Evolutionary conservation across 352 stramenopile species (phyloP).

Genomic region (Globisporangium solare): DNA sequence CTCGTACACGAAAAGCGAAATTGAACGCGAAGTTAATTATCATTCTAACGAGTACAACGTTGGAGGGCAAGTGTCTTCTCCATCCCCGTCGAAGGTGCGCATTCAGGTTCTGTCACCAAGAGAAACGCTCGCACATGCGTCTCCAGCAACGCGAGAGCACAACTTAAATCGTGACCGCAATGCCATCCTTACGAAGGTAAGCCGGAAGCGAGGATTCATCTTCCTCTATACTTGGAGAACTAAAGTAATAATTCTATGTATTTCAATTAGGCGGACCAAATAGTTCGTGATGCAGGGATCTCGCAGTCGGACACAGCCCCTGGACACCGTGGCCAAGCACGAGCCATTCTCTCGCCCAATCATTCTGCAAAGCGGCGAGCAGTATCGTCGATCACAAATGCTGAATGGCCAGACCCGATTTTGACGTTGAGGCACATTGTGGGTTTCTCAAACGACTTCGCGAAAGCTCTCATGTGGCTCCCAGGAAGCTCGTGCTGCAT

Average conservation of each 20-base stretch:
- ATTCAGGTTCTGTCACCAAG: conserved; percentile 1
- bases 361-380: background rate
- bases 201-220: background rate
- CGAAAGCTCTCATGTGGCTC: conserved; percentile 47
- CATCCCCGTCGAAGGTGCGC: background rate
- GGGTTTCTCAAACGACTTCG: conserved; percentile 49
- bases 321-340: background rate
- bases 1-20: too few relatives aligned
- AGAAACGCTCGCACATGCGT: background rate
- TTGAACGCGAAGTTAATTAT: too few relatives aligned
- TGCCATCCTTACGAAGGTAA: conserved; percentile 29
- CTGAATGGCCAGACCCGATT: conserved; percentile 64
- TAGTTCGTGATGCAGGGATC: conserved; percentile 37
- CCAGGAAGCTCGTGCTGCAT: conserved; percentile 38
- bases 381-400: conserved; percentile 27
- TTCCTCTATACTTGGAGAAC: background rate
- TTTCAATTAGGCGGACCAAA: conserved; percentile 32
- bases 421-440: conserved; percentile 53
- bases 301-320: background rate
- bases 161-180: conserved; percentile 33
- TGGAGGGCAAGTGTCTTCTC: too few relatives aligned
- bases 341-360: background rate
- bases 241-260: background rate
- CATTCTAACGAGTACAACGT: too few relatives aligned
- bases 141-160: conserved; percentile 15